Conservation (phyloP, 2,329 filamentous ascomycete species). For the Cordyceps farinosa region DNA sequence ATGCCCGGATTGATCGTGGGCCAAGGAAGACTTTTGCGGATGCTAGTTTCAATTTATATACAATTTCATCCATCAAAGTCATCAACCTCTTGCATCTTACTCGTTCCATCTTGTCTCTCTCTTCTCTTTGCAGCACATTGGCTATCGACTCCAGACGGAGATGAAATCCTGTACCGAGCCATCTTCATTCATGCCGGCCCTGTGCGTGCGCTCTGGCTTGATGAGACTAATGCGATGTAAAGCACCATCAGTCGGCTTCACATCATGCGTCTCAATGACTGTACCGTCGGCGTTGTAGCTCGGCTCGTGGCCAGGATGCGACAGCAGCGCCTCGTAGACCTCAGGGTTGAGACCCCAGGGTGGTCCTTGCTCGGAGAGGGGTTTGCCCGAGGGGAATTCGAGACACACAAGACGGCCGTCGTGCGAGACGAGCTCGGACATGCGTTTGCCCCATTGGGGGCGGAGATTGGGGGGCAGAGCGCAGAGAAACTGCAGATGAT, state of each 20-base stretch:
- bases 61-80: not conserved
- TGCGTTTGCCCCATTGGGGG: slow-evolving; percentile 51
- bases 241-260: slow-evolving; percentile 38
- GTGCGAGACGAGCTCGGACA: slow-evolving; percentile 46
- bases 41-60: not conserved
- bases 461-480: slow-evolving; percentile 54
- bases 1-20: not conserved
- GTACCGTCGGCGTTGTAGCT: slow-evolving; percentile 49
- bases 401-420: slow-evolving; percentile 58
- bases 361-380: slow-evolving; percentile 61
- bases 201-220: slow-evolving; percentile 49
- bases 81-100: too few species aligned
- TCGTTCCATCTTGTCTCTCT: not conserved
- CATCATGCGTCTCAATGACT: slow-evolving; percentile 38
- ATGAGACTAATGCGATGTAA: slow-evolving; percentile 46
- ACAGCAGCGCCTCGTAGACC: slow-evolving; percentile 69
- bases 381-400: slow-evolving; percentile 75
- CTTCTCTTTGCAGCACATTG: not conserved
- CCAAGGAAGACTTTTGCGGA: not conserved
- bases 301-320: slow-evolving; percentile 64
- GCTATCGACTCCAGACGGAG: slow-evolving; percentile 47
- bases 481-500: slow-evolving; percentile 54
- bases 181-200: slow-evolving; percentile 41
- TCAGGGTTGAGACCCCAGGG: slow-evolving; percentile 68
- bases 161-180: slow-evolving; percentile 50